Evolutionary conservation across 2,329 filamentous ascomycete species (phyloP).

Genomic region (Trichoderma sp.): DNA sequence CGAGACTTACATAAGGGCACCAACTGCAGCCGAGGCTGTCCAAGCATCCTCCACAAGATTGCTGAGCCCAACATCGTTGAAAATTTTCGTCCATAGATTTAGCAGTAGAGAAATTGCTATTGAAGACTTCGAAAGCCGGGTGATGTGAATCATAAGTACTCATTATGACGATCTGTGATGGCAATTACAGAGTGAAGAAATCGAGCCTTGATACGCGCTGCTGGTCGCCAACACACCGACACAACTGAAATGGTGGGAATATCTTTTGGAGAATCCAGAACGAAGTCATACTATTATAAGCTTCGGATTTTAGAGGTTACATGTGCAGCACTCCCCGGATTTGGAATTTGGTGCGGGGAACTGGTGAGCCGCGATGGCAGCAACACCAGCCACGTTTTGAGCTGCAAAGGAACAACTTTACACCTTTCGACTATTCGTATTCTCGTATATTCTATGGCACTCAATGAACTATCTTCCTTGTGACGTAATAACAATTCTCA

Average conservation of each 20-base stretch:
- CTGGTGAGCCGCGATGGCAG: background rate
- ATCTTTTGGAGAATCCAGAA: background rate
- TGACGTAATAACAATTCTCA: too few relatives aligned
- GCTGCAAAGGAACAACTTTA: too few relatives aligned
- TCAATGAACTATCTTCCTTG: background rate
- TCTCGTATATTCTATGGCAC: background rate
- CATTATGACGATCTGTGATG: slow-evolving; percentile 27
- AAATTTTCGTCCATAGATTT: slow-evolving; percentile 47
- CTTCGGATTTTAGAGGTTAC: background rate
- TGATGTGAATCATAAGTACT: slow-evolving; percentile 18
- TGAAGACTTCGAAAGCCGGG: slow-evolving; percentile 27
- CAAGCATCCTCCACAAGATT: slow-evolving; percentile 55
- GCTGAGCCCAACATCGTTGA: slow-evolving; percentile 55
- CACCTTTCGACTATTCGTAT: background rate
- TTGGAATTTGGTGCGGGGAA: slow-evolving; percentile 7
- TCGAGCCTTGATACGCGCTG: background rate
- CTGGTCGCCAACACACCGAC: background rate
- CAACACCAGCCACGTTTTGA: background rate
- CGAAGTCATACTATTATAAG: background rate
- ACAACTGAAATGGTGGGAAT: background rate
- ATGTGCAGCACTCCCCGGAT: background rate
- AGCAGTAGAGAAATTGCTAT: slow-evolving; percentile 40
- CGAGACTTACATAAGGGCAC: slow-evolving; percentile 55
- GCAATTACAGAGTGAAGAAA: background rate
- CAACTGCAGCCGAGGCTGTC: slow-evolving; percentile 51